These are phyloP conservation scores for Trebouxia sp. DNA, from an alignment of 139 green algal genomes.

Conservation along the genomic window DNA sequence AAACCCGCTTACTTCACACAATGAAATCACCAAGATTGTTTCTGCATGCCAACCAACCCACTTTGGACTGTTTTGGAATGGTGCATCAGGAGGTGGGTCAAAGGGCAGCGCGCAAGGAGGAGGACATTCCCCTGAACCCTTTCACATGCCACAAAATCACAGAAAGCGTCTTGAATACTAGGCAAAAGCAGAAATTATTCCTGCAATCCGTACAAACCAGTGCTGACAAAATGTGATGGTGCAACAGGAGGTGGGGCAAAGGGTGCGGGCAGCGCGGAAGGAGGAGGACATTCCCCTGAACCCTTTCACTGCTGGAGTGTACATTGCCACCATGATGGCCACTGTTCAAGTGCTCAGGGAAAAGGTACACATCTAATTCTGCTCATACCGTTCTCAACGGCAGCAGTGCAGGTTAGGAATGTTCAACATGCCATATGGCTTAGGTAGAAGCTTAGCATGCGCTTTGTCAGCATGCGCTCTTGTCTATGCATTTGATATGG, in stretches of 20 bases:
- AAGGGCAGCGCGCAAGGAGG: constrained; percentile 78
- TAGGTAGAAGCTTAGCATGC: neutral
- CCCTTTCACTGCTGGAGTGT: constrained; percentile 98
- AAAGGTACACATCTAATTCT: no score
- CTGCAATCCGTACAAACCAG: no score
- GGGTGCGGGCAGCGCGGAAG: constrained; percentile 82
- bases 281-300: constrained; percentile 94
- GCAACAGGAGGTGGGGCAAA: constrained; percentile 76
- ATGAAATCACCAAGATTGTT: no score
- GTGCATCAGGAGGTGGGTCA: constrained; percentile 83
- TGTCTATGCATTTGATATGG: no score
- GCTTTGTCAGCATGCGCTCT: neutral
- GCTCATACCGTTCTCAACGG: no score
- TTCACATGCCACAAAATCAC: no score
- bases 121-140: constrained; percentile 94
- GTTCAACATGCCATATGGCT: neutral
- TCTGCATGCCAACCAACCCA: no score
- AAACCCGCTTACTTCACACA: no score
- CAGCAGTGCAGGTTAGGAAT: no score
- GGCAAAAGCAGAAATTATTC: no score
- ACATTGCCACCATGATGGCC: constrained; percentile 99
- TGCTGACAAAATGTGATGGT: neutral
- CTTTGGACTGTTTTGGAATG: no score
- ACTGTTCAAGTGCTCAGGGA: constrained; percentile 86
- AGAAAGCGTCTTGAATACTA: no score